A percentile compares a stretch with the other conserved stretches of the same genome.
phyloP scores from a whole-genome alignment of 1,284 basidiomycete species.

The Cutaneotrichosporon sp. region DNA sequence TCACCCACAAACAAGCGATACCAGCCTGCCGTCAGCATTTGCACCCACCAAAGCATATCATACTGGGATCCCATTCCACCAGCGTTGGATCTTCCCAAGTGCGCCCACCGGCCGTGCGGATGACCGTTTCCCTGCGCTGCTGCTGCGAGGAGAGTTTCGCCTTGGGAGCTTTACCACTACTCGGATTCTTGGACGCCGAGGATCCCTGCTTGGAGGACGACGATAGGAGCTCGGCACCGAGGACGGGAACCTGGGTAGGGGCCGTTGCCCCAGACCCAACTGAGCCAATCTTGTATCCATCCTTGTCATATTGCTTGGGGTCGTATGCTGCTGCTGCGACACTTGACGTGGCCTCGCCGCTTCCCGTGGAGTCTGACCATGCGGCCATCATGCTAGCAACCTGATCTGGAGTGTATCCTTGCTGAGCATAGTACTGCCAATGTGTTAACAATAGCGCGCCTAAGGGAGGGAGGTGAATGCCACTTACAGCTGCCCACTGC shows the following conservation, averaged over 20 bases:
- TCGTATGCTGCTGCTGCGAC: neutral
- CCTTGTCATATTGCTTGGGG: constrained; percentile 12
- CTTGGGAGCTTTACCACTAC: constrained; percentile 8
- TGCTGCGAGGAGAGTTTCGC: constrained; percentile 20
- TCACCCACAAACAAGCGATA: constrained; percentile 98
- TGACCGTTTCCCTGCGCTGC: constrained; percentile 66
- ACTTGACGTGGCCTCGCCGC: constrained; percentile 8
- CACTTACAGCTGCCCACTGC: constrained; percentile 40
- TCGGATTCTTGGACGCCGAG: constrained; percentile 9
- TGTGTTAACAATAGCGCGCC: neutral
- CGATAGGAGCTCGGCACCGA: constrained; percentile 32
- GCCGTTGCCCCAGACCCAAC: constrained; percentile 7
- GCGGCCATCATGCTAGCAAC: constrained; percentile 26
- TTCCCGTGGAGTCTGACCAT: constrained; percentile 1
- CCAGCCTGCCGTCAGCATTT: constrained; percentile 61
- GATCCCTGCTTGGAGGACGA: constrained; percentile 16
- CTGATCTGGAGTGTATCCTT: constrained; percentile 41
- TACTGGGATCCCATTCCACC: constrained; percentile 95
- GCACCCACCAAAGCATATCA: constrained; percentile 41
- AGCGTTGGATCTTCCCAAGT: constrained; percentile 97
- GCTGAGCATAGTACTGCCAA: constrained; percentile 47
- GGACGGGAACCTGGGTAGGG: constrained; percentile 3
- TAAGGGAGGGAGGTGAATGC: neutral
- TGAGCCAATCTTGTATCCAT: constrained; percentile 17
- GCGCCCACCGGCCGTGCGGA: constrained; percentile 90